Conservation (phyloP, 2,329 filamentous ascomycete genomes). For the Orbilia brochopaga region DNA sequence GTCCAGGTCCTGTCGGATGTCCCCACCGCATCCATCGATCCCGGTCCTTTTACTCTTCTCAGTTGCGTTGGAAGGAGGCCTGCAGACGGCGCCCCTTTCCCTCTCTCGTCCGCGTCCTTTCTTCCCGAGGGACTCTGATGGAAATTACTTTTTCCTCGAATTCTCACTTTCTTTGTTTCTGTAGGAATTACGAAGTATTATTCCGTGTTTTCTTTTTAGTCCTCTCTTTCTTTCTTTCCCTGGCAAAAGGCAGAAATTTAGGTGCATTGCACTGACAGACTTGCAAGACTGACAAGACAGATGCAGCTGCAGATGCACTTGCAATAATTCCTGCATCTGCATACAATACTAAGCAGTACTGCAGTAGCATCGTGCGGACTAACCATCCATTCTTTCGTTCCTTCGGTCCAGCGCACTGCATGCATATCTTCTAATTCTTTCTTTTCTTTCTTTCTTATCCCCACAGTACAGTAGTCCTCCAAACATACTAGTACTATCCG, state of each 20-base stretch:
- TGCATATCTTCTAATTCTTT: not conserved
- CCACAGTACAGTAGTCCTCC: not conserved
- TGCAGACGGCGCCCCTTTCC: not conserved
- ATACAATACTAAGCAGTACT: conserved; percentile 21
- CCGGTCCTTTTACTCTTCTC: not conserved
- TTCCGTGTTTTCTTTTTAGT: conserved; percentile 2
- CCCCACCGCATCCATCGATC: not conserved
- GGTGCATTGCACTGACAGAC: not conserved
- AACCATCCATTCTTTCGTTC: conserved; percentile 33
- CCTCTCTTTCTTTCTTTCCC: not conserved
- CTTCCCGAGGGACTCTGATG: not conserved
- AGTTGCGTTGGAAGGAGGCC: not conserved
- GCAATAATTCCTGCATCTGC: conserved; percentile 3
- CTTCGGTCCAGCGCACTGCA: conserved; percentile 15
- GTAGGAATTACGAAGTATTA: not conserved
- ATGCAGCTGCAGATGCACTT: conserved; percentile 1
- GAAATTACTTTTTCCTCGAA: too few species aligned
- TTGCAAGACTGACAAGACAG: not conserved
- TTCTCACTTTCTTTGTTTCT: too few species aligned
- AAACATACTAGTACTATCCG: not conserved
- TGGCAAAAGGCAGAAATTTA: not conserved
- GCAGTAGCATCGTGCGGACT: conserved; percentile 25
- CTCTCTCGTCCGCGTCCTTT: not conserved
- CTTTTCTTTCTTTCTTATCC: not conserved
- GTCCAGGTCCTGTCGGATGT: conserved; percentile 8